Conservation (phyloP, 2,329 filamentous ascomycete genomes). For the Fusarium goolgardi region DNA sequence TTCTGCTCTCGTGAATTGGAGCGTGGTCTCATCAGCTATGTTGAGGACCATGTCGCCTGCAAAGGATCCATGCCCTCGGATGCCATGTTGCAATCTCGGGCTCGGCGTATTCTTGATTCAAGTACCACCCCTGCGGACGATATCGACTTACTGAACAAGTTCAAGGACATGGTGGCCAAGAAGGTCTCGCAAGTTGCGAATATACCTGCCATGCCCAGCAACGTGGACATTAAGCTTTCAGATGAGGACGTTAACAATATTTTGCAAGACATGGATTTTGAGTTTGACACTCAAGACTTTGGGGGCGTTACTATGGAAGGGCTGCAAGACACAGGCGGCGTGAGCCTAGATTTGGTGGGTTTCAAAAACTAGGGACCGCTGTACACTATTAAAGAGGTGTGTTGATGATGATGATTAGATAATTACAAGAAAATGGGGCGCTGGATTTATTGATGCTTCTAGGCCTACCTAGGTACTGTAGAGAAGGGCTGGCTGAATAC, state of each 20-base stretch:
- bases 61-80: constrained; percentile 61
- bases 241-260: constrained; percentile 56
- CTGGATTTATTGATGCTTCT: neutral
- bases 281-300: constrained; percentile 51
- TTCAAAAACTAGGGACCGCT: constrained; percentile 43
- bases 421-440: constrained; percentile 6
- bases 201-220: constrained; percentile 41
- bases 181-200: constrained; percentile 39
- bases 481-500: constrained; percentile 21
- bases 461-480: neutral
- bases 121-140: constrained; percentile 67
- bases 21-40: constrained; percentile 62
- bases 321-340: constrained; percentile 48
- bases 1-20: constrained; percentile 71
- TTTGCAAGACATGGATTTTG: constrained; percentile 59
- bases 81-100: constrained; percentile 59
- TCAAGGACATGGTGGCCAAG: constrained; percentile 59
- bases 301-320: constrained; percentile 45
- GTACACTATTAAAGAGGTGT: constrained; percentile 41
- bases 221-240: constrained; percentile 53
- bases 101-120: constrained; percentile 60
- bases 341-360: constrained; percentile 42
- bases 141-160: constrained; percentile 62
- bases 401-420: constrained; percentile 19
- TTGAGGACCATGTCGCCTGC: constrained; percentile 54